Evolutionary conservation across 495 filamentous ascomycete genomes (phyloP), one percentile per base, ranked within the genome.

Genomic region (Astrocystis sublimbata): DNA sequence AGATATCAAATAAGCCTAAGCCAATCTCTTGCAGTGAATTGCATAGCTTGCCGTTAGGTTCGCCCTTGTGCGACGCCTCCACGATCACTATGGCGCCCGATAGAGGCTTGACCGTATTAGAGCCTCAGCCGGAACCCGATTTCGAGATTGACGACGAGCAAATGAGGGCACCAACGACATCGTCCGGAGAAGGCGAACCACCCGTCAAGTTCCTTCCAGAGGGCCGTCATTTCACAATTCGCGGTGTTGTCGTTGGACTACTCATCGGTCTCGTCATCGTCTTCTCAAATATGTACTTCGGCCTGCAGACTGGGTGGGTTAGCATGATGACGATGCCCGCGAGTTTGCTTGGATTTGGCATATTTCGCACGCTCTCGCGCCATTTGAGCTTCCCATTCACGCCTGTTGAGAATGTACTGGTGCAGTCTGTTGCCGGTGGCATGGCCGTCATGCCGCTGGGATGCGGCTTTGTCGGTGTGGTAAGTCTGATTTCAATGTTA

Each of bases 201-300:
- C 33, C 51, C 38, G 63, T 66, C 60, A 73, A 68, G 51, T 61
- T 62, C 63, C 72, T 64, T 41, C 67, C 61, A 17, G 75, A 77
- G 51, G 78, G 78, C 41, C 79, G 79, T 36, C 88, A 89, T 76
- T 97, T 99, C 75, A 98, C 96, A 6, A 19, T 86, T 15, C 89
- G 94, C 43, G 92, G 90, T 31, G 78, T 97, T 40, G 69, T 86
- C 28, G 91, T 92, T 53, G 94, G 94, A 36, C 76, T 98, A 6
- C 75, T 83, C 3, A 93, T 98, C 60, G 94, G 94, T 28, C 82
- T 92, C 2, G 78, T 98, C 42, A 96, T 97, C 62, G 92, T 89
- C 64, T 97, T 96, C 76, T 93, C 90, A 26, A 98, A 98, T 74
- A 96, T 91, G 80, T 99, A 97, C 72, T 99, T 98, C 69, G 96